Evolutionary conservation across 2,329 filamentous ascomycete genomes (phyloP).

Genomic region (Basipetospora chlamydospora): DNA sequence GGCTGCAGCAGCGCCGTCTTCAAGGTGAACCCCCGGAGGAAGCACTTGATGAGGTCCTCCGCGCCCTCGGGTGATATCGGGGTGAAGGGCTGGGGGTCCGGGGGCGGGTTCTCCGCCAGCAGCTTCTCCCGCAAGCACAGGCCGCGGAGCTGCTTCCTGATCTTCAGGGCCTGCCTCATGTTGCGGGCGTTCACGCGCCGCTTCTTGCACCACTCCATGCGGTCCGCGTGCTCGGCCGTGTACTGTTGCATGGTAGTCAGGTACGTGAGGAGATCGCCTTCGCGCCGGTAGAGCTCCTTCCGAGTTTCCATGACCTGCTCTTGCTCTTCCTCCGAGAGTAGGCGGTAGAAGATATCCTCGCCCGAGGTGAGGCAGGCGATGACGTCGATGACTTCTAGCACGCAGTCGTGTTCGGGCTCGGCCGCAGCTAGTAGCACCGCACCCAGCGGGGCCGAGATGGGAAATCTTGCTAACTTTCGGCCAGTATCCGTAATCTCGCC

Average conservation of each 20-base stretch:
- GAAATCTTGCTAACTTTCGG: constrained; percentile 64
- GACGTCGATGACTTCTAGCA: constrained; percentile 76
- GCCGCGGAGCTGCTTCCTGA: constrained; percentile 44
- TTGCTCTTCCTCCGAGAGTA: constrained; percentile 40
- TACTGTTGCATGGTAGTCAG: constrained; percentile 50
- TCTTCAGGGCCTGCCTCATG: constrained; percentile 48
- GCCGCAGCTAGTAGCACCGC: constrained; percentile 72
- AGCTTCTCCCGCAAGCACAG: constrained; percentile 40
- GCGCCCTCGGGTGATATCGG: constrained; percentile 40
- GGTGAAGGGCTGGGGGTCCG: constrained; percentile 41
- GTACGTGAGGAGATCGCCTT: constrained; percentile 51
- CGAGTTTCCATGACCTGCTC: constrained; percentile 39
- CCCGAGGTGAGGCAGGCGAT: constrained; percentile 50
- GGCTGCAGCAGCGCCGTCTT: constrained; percentile 47
- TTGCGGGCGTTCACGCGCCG: constrained; percentile 43
- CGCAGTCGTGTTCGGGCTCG: constrained; percentile 53
- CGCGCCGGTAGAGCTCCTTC: constrained; percentile 43
- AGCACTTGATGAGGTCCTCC: constrained; percentile 41
- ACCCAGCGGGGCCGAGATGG: constrained; percentile 66
- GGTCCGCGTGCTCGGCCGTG: constrained; percentile 38
- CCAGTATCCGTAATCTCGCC: constrained; percentile 64
- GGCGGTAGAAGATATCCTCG: constrained; percentile 46
- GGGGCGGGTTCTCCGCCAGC: constrained; percentile 26
- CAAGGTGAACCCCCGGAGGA: constrained; percentile 44
- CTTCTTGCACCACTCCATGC: constrained; percentile 42